Evolutionary conservation across 495 filamentous ascomycete species (phyloP).

Genomic region (Podospora anserina): DNA sequence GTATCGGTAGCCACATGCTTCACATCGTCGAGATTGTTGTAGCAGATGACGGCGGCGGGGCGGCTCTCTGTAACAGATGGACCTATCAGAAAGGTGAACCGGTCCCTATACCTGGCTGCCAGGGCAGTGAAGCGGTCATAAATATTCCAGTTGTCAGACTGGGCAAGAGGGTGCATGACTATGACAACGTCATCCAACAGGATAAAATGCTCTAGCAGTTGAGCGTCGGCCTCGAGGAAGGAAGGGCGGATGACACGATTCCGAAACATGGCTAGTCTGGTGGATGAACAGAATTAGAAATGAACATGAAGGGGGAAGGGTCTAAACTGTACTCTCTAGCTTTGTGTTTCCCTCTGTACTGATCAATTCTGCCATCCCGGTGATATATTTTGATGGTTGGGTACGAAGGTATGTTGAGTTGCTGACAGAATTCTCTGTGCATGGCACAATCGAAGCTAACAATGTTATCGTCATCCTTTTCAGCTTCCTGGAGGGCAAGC

Average conservation of each 20-base stretch:
- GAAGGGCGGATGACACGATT: conserved; percentile 27
- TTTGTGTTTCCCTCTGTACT: conserved; percentile 30
- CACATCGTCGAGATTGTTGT: conserved; percentile 30
- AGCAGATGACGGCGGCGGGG: conserved; percentile 29
- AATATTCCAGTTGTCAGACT: conserved; percentile 21
- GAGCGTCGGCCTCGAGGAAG: conserved; percentile 29
- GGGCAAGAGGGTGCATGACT: conserved; percentile 10
- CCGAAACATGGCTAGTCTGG: conserved; percentile 32
- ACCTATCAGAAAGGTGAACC: conserved; percentile 34
- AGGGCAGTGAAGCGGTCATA: conserved; percentile 25
- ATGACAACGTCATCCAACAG: conserved; percentile 24
- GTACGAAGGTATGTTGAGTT: conserved; percentile 33
- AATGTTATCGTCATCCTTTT: conserved; percentile 21
- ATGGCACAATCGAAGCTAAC: conserved; percentile 38
- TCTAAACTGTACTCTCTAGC: conserved; percentile 21
- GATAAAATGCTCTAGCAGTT: conserved; percentile 13
- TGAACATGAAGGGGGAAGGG: background rate
- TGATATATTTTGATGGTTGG: conserved; percentile 39
- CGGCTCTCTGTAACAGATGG: conserved; percentile 14
- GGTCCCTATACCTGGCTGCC: conserved; percentile 28
- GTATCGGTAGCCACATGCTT: conserved; percentile 9
- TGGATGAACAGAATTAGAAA: background rate
- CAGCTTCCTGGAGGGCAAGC: conserved; percentile 17
- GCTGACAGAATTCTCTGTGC: conserved; percentile 25
- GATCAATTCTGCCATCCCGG: conserved; percentile 24